phyloP scores from a whole-genome alignment of 495 filamentous ascomycete genomes.

The Trichoderma erinaceum region DNA sequence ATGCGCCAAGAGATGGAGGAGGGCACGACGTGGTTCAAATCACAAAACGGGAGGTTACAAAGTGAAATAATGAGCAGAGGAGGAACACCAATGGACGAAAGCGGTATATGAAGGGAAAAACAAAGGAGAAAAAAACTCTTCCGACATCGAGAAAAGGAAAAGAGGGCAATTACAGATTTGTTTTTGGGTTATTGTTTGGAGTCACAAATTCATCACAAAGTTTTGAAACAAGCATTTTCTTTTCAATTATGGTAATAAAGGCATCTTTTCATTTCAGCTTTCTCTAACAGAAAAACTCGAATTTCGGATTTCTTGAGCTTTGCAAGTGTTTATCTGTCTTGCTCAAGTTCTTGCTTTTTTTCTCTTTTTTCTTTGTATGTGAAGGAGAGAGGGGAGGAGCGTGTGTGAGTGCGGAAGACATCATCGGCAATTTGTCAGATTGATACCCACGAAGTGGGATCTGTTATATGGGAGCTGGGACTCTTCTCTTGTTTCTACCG shows the following conservation, averaged over 20 bases:
- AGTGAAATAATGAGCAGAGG: slow-evolving; percentile 16
- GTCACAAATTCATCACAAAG: neutral
- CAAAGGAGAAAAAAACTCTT: neutral
- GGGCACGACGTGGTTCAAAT: slow-evolving; percentile 17
- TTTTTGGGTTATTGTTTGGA: neutral
- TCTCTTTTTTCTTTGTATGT: neutral
- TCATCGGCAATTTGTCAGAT: neutral
- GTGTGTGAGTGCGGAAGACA: neutral
- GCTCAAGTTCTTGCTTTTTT: neutral
- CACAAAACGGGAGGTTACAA: slow-evolving; percentile 14
- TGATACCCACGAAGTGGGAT: neutral
- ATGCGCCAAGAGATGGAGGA: slow-evolving; percentile 18
- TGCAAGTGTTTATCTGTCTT: neutral
- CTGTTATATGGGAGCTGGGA: neutral
- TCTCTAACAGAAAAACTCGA: neutral
- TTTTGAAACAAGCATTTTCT: neutral
- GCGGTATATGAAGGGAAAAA: slow-evolving; percentile 10
- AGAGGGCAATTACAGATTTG: neutral
- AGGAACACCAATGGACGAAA: slow-evolving; percentile 15
- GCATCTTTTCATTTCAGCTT: neutral
- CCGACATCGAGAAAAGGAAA: neutral
- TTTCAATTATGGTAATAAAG: slow-evolving; percentile 8
- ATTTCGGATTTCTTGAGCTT: neutral
- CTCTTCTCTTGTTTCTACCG: neutral
- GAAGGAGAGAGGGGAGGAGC: slow-evolving; percentile 1